A percentile compares a stretch with the other conserved stretches of the same genome.
Evolutionary conservation across 768 basidiomycete species (phyloP).

Genomic region (Tricholoma hemisulphureum): DNA sequence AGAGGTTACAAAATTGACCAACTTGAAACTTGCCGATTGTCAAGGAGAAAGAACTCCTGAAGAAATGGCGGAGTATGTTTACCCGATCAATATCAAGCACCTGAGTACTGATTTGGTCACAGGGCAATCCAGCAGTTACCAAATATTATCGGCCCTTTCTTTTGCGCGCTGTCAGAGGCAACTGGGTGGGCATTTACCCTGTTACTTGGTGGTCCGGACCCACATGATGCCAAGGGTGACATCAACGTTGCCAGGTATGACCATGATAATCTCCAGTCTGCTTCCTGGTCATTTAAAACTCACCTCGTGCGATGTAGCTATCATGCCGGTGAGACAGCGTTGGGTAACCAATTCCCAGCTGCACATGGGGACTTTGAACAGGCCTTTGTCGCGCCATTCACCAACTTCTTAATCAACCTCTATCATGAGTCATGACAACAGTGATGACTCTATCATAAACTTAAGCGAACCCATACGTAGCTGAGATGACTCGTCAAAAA

Average conservation of each 20-base stretch:
- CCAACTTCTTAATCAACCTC: not conserved
- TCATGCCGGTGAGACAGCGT: too few species aligned
- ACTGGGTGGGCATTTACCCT: too few species aligned
- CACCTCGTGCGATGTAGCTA: not conserved
- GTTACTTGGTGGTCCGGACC: not conserved
- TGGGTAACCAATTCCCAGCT: too few species aligned
- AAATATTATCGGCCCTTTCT: too few species aligned
- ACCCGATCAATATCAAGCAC: too few species aligned
- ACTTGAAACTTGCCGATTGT: not conserved
- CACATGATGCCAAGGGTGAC: not conserved
- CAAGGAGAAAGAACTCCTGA: not conserved
- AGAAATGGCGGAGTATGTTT: too few species aligned
- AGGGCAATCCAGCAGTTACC: not conserved
- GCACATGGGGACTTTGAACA: conserved; percentile 3
- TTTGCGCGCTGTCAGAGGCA: too few species aligned
- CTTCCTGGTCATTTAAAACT: not conserved
- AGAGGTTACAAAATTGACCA: not conserved
- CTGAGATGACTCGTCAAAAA: not conserved
- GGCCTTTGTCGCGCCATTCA: conserved; percentile 4
- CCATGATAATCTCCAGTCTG: not conserved
- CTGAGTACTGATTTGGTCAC: not conserved
- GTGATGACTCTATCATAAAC: not conserved
- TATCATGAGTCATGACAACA: not conserved
- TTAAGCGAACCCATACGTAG: not conserved
- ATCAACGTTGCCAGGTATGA: conserved; percentile 6